Base-by-base conservation (phyloP, 2,329 filamentous ascomycete species). In the Pyricularia pennisetigena region DNA sequence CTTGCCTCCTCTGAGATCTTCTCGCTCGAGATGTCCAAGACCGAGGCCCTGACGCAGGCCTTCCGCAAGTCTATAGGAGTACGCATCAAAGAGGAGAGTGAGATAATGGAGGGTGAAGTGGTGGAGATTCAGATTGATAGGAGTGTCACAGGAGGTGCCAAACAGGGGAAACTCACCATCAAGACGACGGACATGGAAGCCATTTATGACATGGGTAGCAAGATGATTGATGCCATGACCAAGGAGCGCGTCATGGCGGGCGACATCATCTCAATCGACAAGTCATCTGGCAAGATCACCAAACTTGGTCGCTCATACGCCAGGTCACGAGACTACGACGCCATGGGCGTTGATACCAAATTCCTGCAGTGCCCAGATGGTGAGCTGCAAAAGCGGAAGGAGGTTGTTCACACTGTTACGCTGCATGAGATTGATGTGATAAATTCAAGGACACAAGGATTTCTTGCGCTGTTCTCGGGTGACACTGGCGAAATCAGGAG, bases 111-210 rank as follows among this genome's bases (percentile, higher is more conserved):
- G 82, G 95, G 95, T 74, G 95, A 99, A 79, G 95, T 99, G 0
- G 94, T 99, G 28, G 94, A 99, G 81, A 98, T 99, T 70, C 94
- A 98, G 80, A 97, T 97, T 71, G 95, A 99, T 79, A 88, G 95
- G 73, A 97, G 94, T 75, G 93, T 99, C 68, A 98, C 95, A 16
- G 95, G 95, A 65, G 92, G 91, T 73, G 96, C 95, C 75, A 99
- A 98, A 84, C 94, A 97, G 84, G 95, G 95, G 75, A 99, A 99
- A 81, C 89, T 99, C 72, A 99, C 95, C 24, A 97, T 99, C 82
- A 99, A 99, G 82, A 99, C 95, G 12, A 98, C 94, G 69, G 95
- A 99, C 79, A 99, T 99, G 95, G 95, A 99, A 81, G 97, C 95
- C 14, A 92, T 99, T 72, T 99, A 98, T 82, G 95, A 99, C 76